phyloP scores from a whole-genome alignment of 495 filamentous ascomycete genomes.

The Cetradonia linearis region DNA sequence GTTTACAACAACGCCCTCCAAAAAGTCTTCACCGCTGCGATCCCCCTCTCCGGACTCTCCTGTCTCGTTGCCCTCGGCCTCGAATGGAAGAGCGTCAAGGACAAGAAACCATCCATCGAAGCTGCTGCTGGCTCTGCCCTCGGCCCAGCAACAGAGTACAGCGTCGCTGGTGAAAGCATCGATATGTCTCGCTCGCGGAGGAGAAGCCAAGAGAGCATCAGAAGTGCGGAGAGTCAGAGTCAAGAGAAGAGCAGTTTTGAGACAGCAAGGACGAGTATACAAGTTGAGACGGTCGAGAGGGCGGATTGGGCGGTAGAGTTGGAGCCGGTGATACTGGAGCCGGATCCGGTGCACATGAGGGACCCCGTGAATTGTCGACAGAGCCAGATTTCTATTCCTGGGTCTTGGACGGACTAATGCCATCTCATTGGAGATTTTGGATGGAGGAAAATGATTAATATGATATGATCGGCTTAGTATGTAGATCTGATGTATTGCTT shows the following conservation, averaged over 20 bases:
- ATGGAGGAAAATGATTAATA: not conserved
- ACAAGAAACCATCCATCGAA: slow-evolving; percentile 17
- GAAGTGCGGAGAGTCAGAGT: not conserved
- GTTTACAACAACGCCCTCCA: slow-evolving; percentile 54
- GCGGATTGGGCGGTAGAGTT: not conserved
- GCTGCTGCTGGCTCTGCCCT: slow-evolving; percentile 12
- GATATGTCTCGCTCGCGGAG: slow-evolving; percentile 10
- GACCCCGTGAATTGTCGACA: not conserved
- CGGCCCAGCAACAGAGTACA: slow-evolving; percentile 15
- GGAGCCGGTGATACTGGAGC: not conserved
- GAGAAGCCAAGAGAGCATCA: slow-evolving; percentile 12
- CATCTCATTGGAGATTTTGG: not conserved
- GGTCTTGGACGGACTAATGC: slow-evolving; percentile 8
- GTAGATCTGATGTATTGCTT: slow-evolving; percentile 1
- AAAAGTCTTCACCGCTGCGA: slow-evolving; percentile 47
- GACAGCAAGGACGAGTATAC: slow-evolving; percentile 17
- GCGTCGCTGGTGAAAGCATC: not conserved
- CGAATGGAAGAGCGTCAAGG: slow-evolving; percentile 60
- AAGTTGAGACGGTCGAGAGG: not conserved
- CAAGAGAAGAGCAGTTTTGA: slow-evolving; percentile 16
- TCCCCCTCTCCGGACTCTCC: slow-evolving; percentile 44
- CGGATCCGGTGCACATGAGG: not conserved
- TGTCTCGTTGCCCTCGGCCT: slow-evolving; percentile 44
- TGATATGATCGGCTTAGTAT: not conserved
- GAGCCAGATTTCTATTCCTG: slow-evolving; percentile 16